A percentile compares a stretch with the other conserved stretches of the same genome.
Evolutionary conservation across 345 rosid species (phyloP).

Genomic region (Hevea brasiliensis): DNA sequence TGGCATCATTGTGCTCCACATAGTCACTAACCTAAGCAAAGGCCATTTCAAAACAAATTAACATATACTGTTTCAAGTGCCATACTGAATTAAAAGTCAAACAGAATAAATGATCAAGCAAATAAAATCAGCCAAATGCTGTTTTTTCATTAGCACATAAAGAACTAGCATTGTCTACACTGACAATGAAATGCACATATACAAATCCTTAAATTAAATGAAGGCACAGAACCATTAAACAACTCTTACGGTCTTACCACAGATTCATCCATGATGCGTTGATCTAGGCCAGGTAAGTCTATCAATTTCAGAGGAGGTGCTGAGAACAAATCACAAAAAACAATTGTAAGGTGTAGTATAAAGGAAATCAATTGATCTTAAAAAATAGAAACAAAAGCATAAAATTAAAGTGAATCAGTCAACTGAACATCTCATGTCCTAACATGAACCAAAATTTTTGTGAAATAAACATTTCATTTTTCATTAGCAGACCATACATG

Average conservation of each 20-base stretch:
- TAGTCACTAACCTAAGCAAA: conserved; percentile 65
- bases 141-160: background rate
- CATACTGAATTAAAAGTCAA: background rate
- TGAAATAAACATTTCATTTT: background rate
- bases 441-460: background rate
- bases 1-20: conserved; percentile 83
- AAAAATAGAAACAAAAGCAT: background rate
- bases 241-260: conserved; percentile 3
- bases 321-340: conserved; percentile 30
- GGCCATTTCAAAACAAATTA: background rate
- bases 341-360: background rate
- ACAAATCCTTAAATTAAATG: background rate
- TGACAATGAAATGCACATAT: background rate
- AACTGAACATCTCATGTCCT: background rate
- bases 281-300: conserved; percentile 97
- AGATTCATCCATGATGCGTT: conserved; percentile 73
- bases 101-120: background rate
- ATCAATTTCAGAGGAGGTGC: conserved; percentile 94
- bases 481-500: background rate
- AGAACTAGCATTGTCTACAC: background rate
- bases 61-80: background rate
- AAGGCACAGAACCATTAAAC: background rate
- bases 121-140: background rate
- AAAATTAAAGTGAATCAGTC: background rate
- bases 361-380: background rate